Evolutionary conservation across 176 grass and related monocot genomes (phyloP).

Genomic region (Ampelocalamus luodianensis): DNA sequence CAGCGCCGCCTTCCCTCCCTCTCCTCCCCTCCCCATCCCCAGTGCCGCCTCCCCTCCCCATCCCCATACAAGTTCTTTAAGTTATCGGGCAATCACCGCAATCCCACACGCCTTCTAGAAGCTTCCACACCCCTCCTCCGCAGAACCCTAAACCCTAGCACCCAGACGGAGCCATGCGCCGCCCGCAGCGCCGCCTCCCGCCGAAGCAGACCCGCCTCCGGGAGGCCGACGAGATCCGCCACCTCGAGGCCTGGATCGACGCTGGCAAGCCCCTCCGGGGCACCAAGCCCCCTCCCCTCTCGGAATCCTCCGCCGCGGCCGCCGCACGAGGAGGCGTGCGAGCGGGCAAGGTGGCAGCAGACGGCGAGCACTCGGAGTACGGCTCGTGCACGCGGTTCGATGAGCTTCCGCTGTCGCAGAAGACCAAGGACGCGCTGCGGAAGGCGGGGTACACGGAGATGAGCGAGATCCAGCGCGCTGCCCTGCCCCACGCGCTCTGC

Average conservation of each 20-base stretch:
- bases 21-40: no score
- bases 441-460: conserved; percentile 65
- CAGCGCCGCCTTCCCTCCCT: no score
- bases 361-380: conserved; percentile 57
- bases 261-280: conserved; percentile 66
- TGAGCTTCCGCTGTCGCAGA: conserved; percentile 77
- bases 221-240: conserved; percentile 55
- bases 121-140: conserved; percentile 7
- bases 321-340: conserved; percentile 1
- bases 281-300: conserved; percentile 53
- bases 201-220: conserved; percentile 55
- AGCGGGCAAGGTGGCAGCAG: neutral
- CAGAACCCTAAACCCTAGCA: conserved; percentile 51
- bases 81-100: no score
- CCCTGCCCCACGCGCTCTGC: conserved; percentile 82
- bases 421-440: conserved; percentile 69
- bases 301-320: conserved; percentile 3
- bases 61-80: no score
- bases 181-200: conserved; percentile 34
- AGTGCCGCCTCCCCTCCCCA: no score
- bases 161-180: conserved; percentile 51
- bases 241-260: conserved; percentile 83
- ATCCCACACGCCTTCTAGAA: conserved; percentile 39
- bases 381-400: conserved; percentile 67
- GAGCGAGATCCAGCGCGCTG: conserved; percentile 94